Base-by-base conservation (phyloP, 1,139 yeast species). In the Diutina sp. region DNA sequence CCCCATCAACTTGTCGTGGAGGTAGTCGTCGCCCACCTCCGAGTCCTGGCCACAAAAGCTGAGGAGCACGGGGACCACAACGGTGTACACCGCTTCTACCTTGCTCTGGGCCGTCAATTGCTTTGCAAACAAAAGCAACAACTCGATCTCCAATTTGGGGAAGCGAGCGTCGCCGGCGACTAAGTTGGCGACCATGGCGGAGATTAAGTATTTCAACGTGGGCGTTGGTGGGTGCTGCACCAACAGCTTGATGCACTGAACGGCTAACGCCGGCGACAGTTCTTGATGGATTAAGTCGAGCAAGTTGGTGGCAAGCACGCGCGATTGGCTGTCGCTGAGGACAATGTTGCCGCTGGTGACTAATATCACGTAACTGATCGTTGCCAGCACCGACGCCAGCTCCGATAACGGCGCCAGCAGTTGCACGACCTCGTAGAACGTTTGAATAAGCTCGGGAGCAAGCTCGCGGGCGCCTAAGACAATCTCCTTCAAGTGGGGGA, bases 331-430 rank as follows among this genome's bases (percentile, higher is more conserved):
- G 1, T 72, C 68, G 29, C 65, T 62, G 48, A 85, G 65, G 2
- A 67, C 62, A 1, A 77, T 69, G 18, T 74, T 72, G 7, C 87
- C 80, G 5, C 80, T 72, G 6, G 89, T 83, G 16, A 84, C 67
- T 18, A 87, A 70, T 1, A 88, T 79, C 64, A 84, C 77, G n/a
- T 78, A 67, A 0, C 89, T 80, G 44, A 87, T 68, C 6, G 85
- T 69, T 5, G 83, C 72, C 61, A 78, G 78, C 58, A 73, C 76
- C 55, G 67, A 61, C 54, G 56, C 56, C 25, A 45, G 25, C n/a
- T 35, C 41, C 3, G 46, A 38, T 25, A 53, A 47, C 7, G 55
- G 46, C 28, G 51, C 47, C 32, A 38, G 48, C 29, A 51, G 54
- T 18, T 12, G 61, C 61, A 63, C 59, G 67, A 61, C 58, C 65